phyloP scores from a whole-genome alignment of 495 filamentous ascomycete species.

The Bacidia gigantensis region DNA sequence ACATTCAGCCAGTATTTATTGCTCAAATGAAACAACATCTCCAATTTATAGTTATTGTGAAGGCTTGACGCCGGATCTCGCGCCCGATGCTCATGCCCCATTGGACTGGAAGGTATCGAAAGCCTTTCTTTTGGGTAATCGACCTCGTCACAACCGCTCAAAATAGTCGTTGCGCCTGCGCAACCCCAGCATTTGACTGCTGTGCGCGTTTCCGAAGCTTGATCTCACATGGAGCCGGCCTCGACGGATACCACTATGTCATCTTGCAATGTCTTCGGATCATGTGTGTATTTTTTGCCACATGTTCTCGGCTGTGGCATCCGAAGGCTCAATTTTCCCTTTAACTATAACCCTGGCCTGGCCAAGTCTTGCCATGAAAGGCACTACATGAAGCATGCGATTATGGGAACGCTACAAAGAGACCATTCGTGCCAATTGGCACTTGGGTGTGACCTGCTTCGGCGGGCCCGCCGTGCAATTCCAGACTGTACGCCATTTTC shows the following conservation, averaged over 20 bases:
- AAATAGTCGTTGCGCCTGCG: neutral
- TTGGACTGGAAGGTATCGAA: neutral
- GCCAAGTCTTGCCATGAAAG: neutral
- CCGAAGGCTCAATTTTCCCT: neutral
- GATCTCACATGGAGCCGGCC: neutral
- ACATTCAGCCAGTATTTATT: neutral
- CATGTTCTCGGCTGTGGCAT: neutral
- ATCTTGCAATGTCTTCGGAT: neutral
- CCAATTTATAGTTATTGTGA: neutral
- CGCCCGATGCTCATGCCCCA: neutral
- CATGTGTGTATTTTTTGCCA: neutral
- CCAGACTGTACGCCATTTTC: conserved; percentile 33
- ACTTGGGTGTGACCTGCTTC: conserved; percentile 58
- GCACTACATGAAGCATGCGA: conserved; percentile 7
- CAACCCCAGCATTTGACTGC: neutral
- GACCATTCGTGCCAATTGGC: conserved; percentile 41
- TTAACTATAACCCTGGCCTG: neutral
- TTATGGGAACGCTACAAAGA: conserved; percentile 20
- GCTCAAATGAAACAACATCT: neutral
- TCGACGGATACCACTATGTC: neutral
- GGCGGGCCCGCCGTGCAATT: conserved; percentile 63
- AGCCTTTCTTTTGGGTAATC: neutral
- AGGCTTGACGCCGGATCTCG: neutral
- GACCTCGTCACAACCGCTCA: neutral
- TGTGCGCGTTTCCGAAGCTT: neutral